Evolutionary conservation across 495 filamentous ascomycete genomes (phyloP).

Genomic region (Melanomma pulvis-pyrius): DNA sequence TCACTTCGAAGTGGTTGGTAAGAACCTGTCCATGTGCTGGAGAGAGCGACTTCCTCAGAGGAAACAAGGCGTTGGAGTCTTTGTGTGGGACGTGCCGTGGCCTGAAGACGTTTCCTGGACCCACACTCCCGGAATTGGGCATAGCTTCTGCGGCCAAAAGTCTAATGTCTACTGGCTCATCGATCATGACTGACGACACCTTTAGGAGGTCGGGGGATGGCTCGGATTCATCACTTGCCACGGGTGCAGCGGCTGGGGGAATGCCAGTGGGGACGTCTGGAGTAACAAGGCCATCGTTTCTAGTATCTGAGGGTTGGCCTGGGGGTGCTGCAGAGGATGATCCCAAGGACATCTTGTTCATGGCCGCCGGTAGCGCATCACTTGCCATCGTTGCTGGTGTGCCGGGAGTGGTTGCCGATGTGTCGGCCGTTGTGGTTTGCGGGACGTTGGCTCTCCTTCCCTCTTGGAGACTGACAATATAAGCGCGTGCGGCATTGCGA

Average conservation of each 20-base stretch:
- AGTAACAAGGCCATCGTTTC: too few relatives aligned
- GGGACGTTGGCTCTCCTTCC: too few relatives aligned
- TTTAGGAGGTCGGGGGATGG: background rate
- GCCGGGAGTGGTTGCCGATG: too few relatives aligned
- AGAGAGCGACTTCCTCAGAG: background rate
- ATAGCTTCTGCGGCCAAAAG: background rate
- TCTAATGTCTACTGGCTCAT: background rate
- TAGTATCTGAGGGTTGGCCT: too few relatives aligned
- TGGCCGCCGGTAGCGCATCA: too few relatives aligned
- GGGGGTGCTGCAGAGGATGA: too few relatives aligned
- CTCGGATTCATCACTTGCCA: background rate
- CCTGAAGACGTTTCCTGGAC: background rate
- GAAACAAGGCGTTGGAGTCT: background rate
- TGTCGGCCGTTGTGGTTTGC: too few relatives aligned
- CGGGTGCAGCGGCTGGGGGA: background rate
- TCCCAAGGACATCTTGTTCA: too few relatives aligned
- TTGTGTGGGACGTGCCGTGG: background rate
- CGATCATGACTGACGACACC: background rate
- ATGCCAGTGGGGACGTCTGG: too few relatives aligned
- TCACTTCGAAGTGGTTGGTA: background rate
- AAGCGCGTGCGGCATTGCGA: too few relatives aligned
- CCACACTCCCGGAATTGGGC: background rate
- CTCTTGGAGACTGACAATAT: too few relatives aligned
- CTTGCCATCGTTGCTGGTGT: too few relatives aligned
- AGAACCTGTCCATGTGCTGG: background rate